phyloP scores from a whole-genome alignment of 352 stramenopile species.

The Elongisporangium anandrum region DNA sequence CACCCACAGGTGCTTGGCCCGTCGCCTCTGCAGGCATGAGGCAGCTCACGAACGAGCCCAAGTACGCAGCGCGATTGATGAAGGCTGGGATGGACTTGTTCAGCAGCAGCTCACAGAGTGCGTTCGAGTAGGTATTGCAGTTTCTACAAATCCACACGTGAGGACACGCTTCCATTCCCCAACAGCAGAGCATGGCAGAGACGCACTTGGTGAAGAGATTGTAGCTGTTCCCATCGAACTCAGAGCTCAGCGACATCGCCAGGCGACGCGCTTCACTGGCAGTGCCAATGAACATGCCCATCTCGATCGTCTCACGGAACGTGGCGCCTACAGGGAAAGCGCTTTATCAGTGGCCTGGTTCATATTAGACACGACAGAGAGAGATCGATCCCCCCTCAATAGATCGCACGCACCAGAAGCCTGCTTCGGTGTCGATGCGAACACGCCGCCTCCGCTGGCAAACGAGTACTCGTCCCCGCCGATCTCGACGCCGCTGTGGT shows the following conservation, averaged over 20 bases:
- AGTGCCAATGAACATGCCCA: conserved; percentile 88
- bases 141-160: conserved; percentile 47
- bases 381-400: too few relatives aligned
- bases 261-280: conserved; percentile 72
- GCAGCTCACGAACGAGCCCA: conserved; percentile 88
- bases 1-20: conserved; percentile 60
- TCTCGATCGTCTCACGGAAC: conserved; percentile 87
- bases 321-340: conserved; percentile 68
- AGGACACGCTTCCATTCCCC: background rate
- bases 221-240: conserved; percentile 88
- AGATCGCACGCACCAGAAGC: conserved; percentile 36
- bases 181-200: background rate
- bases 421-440: conserved; percentile 67
- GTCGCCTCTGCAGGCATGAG: conserved; percentile 54
- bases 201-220: conserved; percentile 86
- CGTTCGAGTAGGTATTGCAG: conserved; percentile 94
- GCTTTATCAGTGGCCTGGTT: too few relatives aligned
- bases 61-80: conserved; percentile 92
- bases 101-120: conserved; percentile 77
- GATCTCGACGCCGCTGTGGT: conserved; percentile 92
- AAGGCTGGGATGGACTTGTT: conserved; percentile 79
- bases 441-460: conserved; percentile 88
- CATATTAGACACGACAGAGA: too few relatives aligned
- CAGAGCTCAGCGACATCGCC: conserved; percentile 77
- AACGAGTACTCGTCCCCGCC: conserved; percentile 91